Conservation (phyloP, 2,329 filamentous ascomycete genomes). For the Nigrospora osmanthi region DNA sequence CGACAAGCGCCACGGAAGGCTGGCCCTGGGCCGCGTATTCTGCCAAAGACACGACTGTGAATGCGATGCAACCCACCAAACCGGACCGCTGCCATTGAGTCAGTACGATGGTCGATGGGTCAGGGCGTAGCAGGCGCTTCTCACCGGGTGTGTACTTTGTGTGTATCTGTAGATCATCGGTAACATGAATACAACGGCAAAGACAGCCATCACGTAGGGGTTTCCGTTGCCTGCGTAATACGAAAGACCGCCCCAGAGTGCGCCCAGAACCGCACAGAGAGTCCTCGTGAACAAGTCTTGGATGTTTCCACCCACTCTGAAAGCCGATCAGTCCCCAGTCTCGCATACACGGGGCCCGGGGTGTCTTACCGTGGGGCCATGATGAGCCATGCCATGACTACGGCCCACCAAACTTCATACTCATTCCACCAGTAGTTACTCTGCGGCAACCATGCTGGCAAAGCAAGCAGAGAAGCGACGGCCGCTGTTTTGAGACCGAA, state of each 20-base stretch:
- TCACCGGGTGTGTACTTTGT: constrained; percentile 44
- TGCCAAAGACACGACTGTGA: constrained; percentile 43
- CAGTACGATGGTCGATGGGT: background rate
- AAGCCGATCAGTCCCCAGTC: background rate
- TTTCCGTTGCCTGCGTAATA: constrained; percentile 43
- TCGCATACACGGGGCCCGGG: background rate
- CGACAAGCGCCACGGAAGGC: constrained; percentile 29
- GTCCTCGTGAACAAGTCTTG: constrained; percentile 47
- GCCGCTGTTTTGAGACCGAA: constrained; percentile 50
- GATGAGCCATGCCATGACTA: constrained; percentile 49
- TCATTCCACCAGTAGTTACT: constrained; percentile 44
- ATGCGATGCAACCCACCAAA: constrained; percentile 49
- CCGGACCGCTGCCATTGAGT: constrained; percentile 38
- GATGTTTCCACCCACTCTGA: constrained; percentile 46
- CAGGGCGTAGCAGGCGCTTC: constrained; percentile 1
- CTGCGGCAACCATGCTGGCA: constrained; percentile 42
- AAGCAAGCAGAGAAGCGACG: constrained; percentile 40
- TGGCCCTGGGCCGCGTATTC: constrained; percentile 22
- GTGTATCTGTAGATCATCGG: constrained; percentile 52
- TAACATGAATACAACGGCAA: constrained; percentile 49
- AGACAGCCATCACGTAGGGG: constrained; percentile 45
- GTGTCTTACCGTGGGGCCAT: constrained; percentile 35
- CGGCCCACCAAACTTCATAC: constrained; percentile 51
- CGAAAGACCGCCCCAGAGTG: constrained; percentile 45
- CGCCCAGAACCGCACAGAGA: constrained; percentile 40